Percentiles rank a stretch among this genome's conserved stretches.
phyloP scores from a whole-genome alignment of 1,139 yeast genomes.

The Saccharomyces uvarum region DNA sequence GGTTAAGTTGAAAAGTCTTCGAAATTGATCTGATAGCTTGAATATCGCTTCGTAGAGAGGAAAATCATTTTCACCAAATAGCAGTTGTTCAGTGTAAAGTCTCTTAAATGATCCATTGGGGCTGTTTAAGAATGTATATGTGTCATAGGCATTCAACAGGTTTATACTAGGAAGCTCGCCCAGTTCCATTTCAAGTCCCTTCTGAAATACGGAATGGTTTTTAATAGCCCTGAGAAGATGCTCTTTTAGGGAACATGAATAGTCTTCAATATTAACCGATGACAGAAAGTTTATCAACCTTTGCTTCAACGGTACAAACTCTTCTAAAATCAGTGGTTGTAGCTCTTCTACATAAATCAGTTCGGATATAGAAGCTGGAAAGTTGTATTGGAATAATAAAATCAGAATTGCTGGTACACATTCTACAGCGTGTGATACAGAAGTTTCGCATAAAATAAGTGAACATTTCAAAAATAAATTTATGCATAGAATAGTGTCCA shows the following conservation, averaged over 20 bases:
- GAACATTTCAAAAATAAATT: conserved; percentile 9
- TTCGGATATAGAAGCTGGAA: conserved; percentile 14
- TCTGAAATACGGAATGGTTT: conserved; percentile 7
- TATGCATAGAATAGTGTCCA: conserved; percentile 12
- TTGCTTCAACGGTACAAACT: conserved; percentile 13
- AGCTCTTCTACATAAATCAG: conserved; percentile 11
- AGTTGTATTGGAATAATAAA: conserved; percentile 11
- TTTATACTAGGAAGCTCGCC: conserved; percentile 7
- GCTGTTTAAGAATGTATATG: conserved; percentile 19
- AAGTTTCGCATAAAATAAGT: conserved; percentile 6
- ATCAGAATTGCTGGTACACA: conserved; percentile 11
- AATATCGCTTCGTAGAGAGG: conserved; percentile 23
- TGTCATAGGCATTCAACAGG: conserved; percentile 17
- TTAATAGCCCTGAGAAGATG: conserved; percentile 11
- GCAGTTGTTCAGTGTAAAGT: conserved; percentile 22
- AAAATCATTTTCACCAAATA: conserved; percentile 26
- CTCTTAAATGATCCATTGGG: conserved; percentile 24
- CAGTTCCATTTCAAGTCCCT: conserved; percentile 3
- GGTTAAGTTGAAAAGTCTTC: conserved; percentile 11
- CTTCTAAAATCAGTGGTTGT: conserved; percentile 12
- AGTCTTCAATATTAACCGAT: conserved; percentile 10
- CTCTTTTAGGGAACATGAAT: conserved; percentile 10
- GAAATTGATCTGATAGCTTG: conserved; percentile 15
- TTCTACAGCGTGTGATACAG: conserved; percentile 11
- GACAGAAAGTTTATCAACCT: conserved; percentile 12